Evolutionary conservation across 441 rosid species (phyloP).

Genomic region (Dalechampia spathulata): DNA sequence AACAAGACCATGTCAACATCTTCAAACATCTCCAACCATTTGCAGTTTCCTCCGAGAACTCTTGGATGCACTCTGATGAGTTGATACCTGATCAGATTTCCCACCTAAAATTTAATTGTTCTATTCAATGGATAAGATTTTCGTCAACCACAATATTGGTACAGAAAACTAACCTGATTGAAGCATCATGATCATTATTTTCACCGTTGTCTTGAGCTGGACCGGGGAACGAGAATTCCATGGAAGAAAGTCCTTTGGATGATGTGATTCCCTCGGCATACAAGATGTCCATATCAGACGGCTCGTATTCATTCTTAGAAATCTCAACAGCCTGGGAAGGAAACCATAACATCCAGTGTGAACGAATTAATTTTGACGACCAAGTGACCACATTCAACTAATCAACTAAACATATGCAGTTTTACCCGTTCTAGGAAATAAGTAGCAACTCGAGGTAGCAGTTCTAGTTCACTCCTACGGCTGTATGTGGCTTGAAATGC

Average conservation of each 20-base stretch:
- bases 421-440: conserved; percentile 80
- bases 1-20: conserved; percentile 78
- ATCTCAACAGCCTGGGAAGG: conserved; percentile 60
- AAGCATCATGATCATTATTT: conserved; percentile 32
- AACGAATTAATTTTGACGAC: too few relatives aligned
- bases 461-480: conserved; percentile 62
- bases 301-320: conserved; percentile 71
- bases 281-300: conserved; percentile 89
- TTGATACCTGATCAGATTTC: conserved; percentile 92
- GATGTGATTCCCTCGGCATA: conserved; percentile 89
- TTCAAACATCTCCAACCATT: conserved; percentile 94
- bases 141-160: too few relatives aligned
- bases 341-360: too few relatives aligned
- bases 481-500: conserved; percentile 79
- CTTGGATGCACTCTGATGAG: conserved; percentile 74
- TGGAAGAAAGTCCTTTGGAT: conserved; percentile 78
- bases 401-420: too few relatives aligned
- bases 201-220: conserved; percentile 33
- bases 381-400: too few relatives aligned
- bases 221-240: conserved; percentile 78
- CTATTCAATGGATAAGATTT: too few relatives aligned
- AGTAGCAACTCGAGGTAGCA: conserved; percentile 68
- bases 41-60: conserved; percentile 87
- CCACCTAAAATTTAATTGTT: too few relatives aligned
- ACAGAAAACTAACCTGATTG: conserved; percentile 38